Evolutionary conservation across 768 basidiomycete genomes (phyloP).

Genomic region (Trametes elegans): DNA sequence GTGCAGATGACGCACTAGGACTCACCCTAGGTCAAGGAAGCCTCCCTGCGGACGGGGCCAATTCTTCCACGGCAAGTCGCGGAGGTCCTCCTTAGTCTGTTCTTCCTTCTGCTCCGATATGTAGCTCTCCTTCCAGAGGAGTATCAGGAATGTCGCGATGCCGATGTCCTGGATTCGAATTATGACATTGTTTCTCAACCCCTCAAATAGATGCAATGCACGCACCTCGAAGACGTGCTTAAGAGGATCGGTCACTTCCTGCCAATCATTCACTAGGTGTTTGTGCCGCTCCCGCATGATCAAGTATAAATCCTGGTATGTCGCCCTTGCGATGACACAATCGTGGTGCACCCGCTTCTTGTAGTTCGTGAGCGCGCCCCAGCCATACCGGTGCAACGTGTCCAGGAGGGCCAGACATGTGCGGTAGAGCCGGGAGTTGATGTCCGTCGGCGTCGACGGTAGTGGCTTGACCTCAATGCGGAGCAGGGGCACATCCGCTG

Average conservation of each 20-base stretch:
- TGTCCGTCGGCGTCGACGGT: slow-evolving; percentile 43
- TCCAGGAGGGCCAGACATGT: slow-evolving; percentile 82
- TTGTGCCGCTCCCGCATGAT: slow-evolving; percentile 83
- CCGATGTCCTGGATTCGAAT: slow-evolving; percentile 71
- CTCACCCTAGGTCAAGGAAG: slow-evolving; percentile 86
- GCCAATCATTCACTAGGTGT: slow-evolving; percentile 71
- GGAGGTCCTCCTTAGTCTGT: neutral
- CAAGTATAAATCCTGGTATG: slow-evolving; percentile 90
- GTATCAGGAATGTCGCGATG: slow-evolving; percentile 89
- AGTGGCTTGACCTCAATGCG: slow-evolving; percentile 59
- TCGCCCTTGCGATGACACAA: slow-evolving; percentile 66
- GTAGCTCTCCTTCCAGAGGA: slow-evolving; percentile 75
- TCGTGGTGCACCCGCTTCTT: slow-evolving; percentile 87
- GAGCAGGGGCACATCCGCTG: slow-evolving; percentile 32
- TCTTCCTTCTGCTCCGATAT: neutral
- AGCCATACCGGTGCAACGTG: slow-evolving; percentile 84
- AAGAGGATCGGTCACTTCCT: slow-evolving; percentile 78
- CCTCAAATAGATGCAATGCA: neutral
- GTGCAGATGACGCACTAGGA: neutral
- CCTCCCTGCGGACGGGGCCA: slow-evolving; percentile 85
- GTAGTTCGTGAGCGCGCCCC: slow-evolving; percentile 79
- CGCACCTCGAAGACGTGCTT: slow-evolving; percentile 89
- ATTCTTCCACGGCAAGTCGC: slow-evolving; percentile 52
- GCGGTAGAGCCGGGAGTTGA: slow-evolving; percentile 68
- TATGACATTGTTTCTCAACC: neutral